Percentiles rank a stretch among this genome's conserved stretches.
These are phyloP conservation scores for Pseudogymnoascus sp. DNA, from an alignment of 2,329 filamentous ascomycete genomes.

Conservation along the genomic window DNA sequence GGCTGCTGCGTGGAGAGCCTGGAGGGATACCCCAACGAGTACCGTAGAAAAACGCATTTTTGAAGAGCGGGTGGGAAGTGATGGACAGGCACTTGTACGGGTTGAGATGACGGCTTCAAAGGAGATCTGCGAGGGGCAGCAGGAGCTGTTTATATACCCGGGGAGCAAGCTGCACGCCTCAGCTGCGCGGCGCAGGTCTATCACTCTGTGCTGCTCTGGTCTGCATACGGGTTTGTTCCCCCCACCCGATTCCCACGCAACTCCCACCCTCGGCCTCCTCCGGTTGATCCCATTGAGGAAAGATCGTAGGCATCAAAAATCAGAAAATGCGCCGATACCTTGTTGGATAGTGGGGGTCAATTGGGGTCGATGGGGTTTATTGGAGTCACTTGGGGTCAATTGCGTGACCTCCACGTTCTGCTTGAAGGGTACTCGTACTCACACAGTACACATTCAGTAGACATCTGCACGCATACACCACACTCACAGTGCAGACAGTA, in stretches of 20 bases:
- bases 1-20: background rate
- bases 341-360: background rate
- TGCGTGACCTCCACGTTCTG: background rate
- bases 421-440: too few species aligned
- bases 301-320: background rate
- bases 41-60: background rate
- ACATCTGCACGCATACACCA: too few species aligned
- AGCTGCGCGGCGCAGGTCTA: background rate
- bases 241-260: background rate
- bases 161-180: background rate
- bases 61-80: background rate
- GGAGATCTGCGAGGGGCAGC: background rate
- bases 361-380: too few species aligned
- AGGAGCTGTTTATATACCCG: background rate
- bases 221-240: background rate
- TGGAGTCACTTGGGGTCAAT: background rate
- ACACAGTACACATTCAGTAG: too few species aligned
- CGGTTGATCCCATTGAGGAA: background rate
- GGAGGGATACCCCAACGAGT: background rate
- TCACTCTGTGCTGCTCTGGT: background rate
- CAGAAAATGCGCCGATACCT: background rate
- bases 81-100: background rate
- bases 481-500: too few species aligned
- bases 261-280: background rate
- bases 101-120: background rate